These are phyloP conservation scores for Botrytis tulipae DNA, from an alignment of 2,329 filamentous ascomycete species.

Conservation along the genomic window DNA sequence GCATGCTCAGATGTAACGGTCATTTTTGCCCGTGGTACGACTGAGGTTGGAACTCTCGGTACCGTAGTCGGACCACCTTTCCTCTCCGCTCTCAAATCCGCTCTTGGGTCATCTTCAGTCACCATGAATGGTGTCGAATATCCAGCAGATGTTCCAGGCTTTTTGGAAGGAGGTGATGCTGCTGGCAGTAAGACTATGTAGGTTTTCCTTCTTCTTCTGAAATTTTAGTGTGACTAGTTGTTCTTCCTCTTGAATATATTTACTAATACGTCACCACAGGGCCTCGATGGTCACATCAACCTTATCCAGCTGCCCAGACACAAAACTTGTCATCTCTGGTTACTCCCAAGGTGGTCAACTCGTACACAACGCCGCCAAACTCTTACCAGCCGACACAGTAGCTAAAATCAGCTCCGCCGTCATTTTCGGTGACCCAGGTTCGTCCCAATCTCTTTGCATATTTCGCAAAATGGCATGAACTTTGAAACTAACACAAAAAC, in stretches of 20 bases:
- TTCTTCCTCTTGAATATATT: not conserved
- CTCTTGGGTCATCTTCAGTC: conserved; percentile 42
- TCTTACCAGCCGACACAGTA: conserved; percentile 22
- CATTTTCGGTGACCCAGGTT: conserved; percentile 34
- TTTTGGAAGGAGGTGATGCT: conserved; percentile 47
- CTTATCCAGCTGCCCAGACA: conserved; percentile 6
- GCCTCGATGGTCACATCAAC: not conserved
- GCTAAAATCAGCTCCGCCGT: conserved; percentile 30
- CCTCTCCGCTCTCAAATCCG: conserved; percentile 41
- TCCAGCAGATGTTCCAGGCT: conserved; percentile 46
- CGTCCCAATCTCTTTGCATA: conserved; percentile 20
- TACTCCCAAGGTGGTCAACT: conserved; percentile 34
- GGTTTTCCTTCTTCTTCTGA: not conserved
- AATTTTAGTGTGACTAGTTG: not conserved
- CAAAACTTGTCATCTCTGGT: conserved; percentile 26
- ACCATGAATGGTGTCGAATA: conserved; percentile 55
- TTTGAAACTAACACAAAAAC: not conserved
- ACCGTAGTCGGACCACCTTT: conserved; percentile 33
- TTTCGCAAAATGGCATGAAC: too few species aligned
- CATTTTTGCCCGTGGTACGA: conserved; percentile 34
- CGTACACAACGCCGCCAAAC: conserved; percentile 30
- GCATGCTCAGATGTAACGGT: conserved; percentile 32
- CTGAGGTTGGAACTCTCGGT: conserved; percentile 31
- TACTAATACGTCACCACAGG: conserved; percentile 22
- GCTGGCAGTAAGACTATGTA: conserved; percentile 46